A percentile compares a stretch with the other conserved stretches of the same genome.
These are phyloP conservation scores for Neophaeococcomyces aloes DNA, from an alignment of 2,329 filamentous ascomycete genomes.

Conservation along the genomic window DNA sequence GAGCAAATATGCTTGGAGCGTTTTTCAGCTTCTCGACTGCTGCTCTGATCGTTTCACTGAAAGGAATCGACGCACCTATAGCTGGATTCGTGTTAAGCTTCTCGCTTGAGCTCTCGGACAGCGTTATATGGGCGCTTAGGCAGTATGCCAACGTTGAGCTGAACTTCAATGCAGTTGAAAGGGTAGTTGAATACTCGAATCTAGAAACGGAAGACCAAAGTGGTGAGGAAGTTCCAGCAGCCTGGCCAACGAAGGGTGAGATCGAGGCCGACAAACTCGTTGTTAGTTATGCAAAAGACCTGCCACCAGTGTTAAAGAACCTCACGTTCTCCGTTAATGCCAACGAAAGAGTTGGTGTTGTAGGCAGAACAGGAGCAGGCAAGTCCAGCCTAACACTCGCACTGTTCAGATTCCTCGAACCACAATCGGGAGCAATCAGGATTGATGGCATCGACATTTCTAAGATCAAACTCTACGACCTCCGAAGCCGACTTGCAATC, in stretches of 20 bases:
- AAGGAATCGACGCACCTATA: slow-evolving; percentile 55
- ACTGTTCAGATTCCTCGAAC: slow-evolving; percentile 67
- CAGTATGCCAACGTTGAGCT: slow-evolving; percentile 62
- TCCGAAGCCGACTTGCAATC: slow-evolving; percentile 65
- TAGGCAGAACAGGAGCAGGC: slow-evolving; percentile 67
- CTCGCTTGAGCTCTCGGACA: slow-evolving; percentile 55
- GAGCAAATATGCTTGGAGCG: slow-evolving; percentile 59
- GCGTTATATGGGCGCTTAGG: slow-evolving; percentile 56
- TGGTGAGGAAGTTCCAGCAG: slow-evolving; percentile 52
- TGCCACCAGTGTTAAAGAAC: slow-evolving; percentile 60
- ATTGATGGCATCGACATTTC: slow-evolving; percentile 69
- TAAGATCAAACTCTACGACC: slow-evolving; percentile 56
- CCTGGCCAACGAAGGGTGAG: slow-evolving; percentile 64
- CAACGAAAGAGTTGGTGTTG: slow-evolving; percentile 63
- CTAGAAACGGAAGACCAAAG: slow-evolving; percentile 56
- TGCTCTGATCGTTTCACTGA: slow-evolving; percentile 51
- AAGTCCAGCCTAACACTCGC: slow-evolving; percentile 68
- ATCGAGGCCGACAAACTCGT: slow-evolving; percentile 65
- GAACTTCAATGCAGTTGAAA: slow-evolving; percentile 68
- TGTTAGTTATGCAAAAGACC: slow-evolving; percentile 59
- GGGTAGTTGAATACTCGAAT: slow-evolving; percentile 64
- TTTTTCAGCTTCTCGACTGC: slow-evolving; percentile 58
- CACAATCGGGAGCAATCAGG: slow-evolving; percentile 51
- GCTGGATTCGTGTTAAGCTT: slow-evolving; percentile 69
- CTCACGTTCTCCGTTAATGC: slow-evolving; percentile 56